A percentile compares a stretch with the other conserved stretches of the same genome.
Conservation (phyloP, 192 early-diverging fungal species). For the Lobosporangium transversale region DNA sequence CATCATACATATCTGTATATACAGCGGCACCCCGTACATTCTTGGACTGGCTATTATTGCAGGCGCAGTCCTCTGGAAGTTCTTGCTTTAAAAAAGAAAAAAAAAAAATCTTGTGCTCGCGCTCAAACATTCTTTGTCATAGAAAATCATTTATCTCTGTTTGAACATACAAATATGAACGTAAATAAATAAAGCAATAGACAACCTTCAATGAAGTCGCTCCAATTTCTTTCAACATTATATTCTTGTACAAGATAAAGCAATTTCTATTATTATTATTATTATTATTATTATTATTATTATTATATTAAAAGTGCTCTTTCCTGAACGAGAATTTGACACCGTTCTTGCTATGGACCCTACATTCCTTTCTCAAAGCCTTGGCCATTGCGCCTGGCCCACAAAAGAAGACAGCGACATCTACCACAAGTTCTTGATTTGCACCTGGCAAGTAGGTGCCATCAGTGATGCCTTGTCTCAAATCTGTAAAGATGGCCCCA, state of each 20-base stretch:
- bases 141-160: no score
- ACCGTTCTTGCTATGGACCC: conserved; percentile 54
- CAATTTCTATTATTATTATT: background rate
- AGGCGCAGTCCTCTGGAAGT: conserved; percentile 29
- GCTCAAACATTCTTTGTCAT: no score
- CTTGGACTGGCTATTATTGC: conserved; percentile 28
- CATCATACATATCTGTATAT: background rate
- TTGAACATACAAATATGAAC: no score
- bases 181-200: no score
- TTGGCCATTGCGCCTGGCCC: conserved; percentile 76
- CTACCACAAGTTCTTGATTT: conserved; percentile 56
- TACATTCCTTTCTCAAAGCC: conserved; percentile 58
- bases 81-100: conserved; percentile 26
- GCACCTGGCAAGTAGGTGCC: conserved; percentile 57
- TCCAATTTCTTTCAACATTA: no score
- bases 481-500: conserved; percentile 69
- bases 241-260: no score
- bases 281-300: no score
- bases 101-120: background rate
- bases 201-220: no score
- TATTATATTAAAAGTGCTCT: conserved; percentile 77
- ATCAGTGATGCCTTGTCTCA: conserved; percentile 46
- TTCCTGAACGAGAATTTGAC: conserved; percentile 74
- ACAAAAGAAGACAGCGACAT: conserved; percentile 88
- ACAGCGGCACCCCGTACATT: conserved; percentile 14